Base-by-base conservation (phyloP, 345 rosid species). In the Syzygium jambos region DNA sequence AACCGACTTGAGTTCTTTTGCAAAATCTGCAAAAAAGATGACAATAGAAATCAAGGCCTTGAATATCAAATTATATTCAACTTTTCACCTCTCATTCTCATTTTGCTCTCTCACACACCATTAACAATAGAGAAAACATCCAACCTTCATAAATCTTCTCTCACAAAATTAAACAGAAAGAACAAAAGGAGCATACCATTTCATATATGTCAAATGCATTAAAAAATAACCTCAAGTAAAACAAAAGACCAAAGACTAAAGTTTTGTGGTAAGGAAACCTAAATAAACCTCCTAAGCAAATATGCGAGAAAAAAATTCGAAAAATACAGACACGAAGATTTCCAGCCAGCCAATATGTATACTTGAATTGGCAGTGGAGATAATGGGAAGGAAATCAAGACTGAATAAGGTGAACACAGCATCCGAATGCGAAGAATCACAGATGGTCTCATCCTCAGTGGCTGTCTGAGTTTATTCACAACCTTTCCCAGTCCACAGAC, bases 11-110 rank as follows among this genome's bases (percentile, higher is more conserved):
- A 91, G 53, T 86, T 87, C 88, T 65, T 17, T 61, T 55, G 84
- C 87, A 78, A 96, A 91, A 87, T 93, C 99, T 95, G 94, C 92
- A 91, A 87, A 85, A 85, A 55, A 59, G 46, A 38, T 19, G 82
- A 73, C 10, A 38, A 38, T 73, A 73, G 38, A 73, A 21, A 10
- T 73, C 6, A 38, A 43, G 82, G 25, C 14, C 1, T 11, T 11
- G 14, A 38, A 49, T 38, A 73, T 73, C 15, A 73, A 73, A 73
- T 34, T 38, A 73, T 19, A 73, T 73, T 73, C 7, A 1, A 38
- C 87, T 87, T 80, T 86, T 78, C 52, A 52, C 49, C 41, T 73
- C 25, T 65, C 17, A 25, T 19, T 68, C 80, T 68, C 80, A 34
- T 34, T 68, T 65, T 73, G 80, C 14, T 34, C 13, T 19, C 25